Evolutionary conservation across 2,329 filamentous ascomycete species (phyloP), one percentile per base, ranked within the genome.

Genomic region (Phialophora tarda): DNA sequence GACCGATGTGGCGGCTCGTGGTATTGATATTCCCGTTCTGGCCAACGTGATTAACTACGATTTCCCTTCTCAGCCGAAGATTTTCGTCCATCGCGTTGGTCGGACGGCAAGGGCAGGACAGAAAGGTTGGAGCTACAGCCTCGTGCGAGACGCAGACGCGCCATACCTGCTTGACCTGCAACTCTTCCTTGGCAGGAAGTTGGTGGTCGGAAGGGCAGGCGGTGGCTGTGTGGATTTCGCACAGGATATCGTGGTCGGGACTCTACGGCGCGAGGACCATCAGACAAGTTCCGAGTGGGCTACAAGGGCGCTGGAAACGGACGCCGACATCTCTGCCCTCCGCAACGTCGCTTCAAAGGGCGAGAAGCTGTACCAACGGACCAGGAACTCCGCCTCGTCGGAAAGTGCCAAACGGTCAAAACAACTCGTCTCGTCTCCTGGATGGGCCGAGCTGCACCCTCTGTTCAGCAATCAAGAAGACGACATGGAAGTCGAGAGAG

Each of bases 41-140:
- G 93, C 92, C 64, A 98, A 99, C 76, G 95, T 99, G 66, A 94
- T 99, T 82, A 98, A 99, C 82, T 99, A 96, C 79, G 94, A 98
- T 75, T 99, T 99, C 71, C 94, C 95, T 2, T 91, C 94, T 1
- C 95, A 98, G 74, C 92, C 95, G 23, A 99, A 99, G 80, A 89
- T 99, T 50, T 99, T 96, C 74, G 91, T 99, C 30, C 95, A 99
- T 79, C 89, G 95, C 76, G 95, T 99, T 55, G 95, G 95, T 74
- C 89, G 95, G 80, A 99, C 96, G 28, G 96, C 95, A 48, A 88
- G 95, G 85, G 96, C 96, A 53, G 95, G 94, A 14, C 89, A 92
- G 73, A 88, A 90, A 71, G 95, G 95, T 69, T 98, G 95, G 95
- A 91, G 90, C 80, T 99, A 97, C 80, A 97, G 92, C 81, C 84